These are phyloP conservation scores for Amaranthus palmeri DNA, from an alignment of 148 eudicot genomes.

Conservation along the genomic window DNA sequence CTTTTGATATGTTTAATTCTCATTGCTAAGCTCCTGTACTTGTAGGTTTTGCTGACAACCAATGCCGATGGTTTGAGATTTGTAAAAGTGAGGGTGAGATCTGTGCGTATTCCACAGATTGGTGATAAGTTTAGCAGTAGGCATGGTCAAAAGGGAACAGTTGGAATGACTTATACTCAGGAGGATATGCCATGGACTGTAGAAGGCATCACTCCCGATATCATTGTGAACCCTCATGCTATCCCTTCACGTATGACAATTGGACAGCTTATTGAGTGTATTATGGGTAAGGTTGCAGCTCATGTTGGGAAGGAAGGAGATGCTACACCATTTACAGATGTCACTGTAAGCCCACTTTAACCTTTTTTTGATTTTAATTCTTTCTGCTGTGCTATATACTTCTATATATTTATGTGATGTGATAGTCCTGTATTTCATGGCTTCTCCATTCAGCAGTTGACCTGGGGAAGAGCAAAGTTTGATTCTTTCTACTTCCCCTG, in stretches of 20 bases:
- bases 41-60: constrained; percentile 75
- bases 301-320: constrained; percentile 99
- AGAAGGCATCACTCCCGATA: constrained; percentile 94
- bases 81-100: constrained; percentile 96
- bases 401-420: not conserved
- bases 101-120: constrained; percentile 92
- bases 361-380: not conserved
- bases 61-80: constrained; percentile 96
- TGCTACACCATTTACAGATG: constrained; percentile 99
- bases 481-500: too few species aligned
- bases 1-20: not conserved
- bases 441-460: not conserved
- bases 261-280: constrained; percentile 97
- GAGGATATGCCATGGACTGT: constrained; percentile 98
- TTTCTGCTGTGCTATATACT: not conserved
- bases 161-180: constrained; percentile 97
- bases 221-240: constrained; percentile 97
- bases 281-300: constrained; percentile 99
- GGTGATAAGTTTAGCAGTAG: constrained; percentile 97
- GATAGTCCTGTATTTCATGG: not conserved
- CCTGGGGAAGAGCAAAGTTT: not conserved
- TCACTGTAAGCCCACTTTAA: constrained; percentile 57
- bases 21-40: not conserved
- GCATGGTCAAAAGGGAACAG: constrained; percentile 96
- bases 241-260: constrained; percentile 99